Evolutionary conservation across 2,329 filamentous ascomycete species (phyloP).

Genomic region (Aspergillus candidus): DNA sequence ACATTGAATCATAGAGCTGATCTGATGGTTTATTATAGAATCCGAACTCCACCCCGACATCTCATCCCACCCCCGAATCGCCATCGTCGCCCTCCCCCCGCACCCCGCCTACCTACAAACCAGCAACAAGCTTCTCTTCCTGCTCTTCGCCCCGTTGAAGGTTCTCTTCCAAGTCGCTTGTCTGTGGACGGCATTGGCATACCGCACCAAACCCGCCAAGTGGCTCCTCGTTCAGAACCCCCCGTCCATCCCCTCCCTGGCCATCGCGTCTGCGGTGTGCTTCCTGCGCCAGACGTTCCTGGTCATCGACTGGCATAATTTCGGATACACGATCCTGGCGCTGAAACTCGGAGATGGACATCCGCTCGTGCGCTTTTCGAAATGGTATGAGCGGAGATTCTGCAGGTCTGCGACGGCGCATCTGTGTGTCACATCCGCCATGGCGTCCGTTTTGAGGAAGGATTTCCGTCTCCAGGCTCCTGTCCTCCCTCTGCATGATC

Average conservation of each 20-base stretch:
- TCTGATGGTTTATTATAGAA: constrained; percentile 45
- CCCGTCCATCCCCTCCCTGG: constrained; percentile 85
- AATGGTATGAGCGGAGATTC: constrained; percentile 68
- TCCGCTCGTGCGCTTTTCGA: constrained; percentile 70
- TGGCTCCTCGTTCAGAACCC: constrained; percentile 94
- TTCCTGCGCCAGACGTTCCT: constrained; percentile 72
- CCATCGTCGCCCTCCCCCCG: constrained; percentile 62
- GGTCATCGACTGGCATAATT: constrained; percentile 98
- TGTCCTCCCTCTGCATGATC: constrained; percentile 73
- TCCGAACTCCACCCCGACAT: constrained; percentile 77
- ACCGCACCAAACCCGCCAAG: constrained; percentile 64
- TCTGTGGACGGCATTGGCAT: constrained; percentile 66
- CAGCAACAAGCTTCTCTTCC: constrained; percentile 66
- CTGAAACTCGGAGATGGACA: constrained; percentile 58
- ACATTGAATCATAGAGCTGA: not conserved
- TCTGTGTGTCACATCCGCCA: constrained; percentile 83
- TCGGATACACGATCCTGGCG: constrained; percentile 87
- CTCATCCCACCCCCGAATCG: constrained; percentile 60
- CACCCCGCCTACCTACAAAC: constrained; percentile 62
- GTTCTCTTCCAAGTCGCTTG: constrained; percentile 74
- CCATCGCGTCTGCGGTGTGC: constrained; percentile 66
- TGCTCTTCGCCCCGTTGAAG: constrained; percentile 73
- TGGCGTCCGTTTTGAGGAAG: constrained; percentile 65
- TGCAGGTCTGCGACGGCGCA: constrained; percentile 65
- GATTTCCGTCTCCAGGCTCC: constrained; percentile 61